Evolutionary conservation across 805 yeast species (phyloP).

Genomic region (Kregervanrija fluxuum): DNA sequence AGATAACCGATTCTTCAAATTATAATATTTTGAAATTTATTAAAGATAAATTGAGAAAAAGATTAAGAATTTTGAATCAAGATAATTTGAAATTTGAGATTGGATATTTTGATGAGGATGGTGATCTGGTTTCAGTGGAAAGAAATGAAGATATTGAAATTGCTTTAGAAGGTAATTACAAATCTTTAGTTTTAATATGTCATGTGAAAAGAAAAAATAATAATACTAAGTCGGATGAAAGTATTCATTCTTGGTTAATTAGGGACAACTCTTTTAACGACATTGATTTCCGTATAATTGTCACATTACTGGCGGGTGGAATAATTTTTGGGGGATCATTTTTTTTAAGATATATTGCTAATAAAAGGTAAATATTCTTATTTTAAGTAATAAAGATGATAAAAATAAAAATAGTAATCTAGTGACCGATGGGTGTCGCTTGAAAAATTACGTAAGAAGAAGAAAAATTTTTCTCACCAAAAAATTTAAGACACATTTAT

Average conservation of each 20-base stretch:
- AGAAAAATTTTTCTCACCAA: too few species aligned
- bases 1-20: conserved; percentile 2
- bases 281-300: not conserved
- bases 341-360: not conserved
- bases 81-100: conserved; percentile 18
- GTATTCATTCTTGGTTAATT: too few species aligned
- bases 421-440: too few species aligned
- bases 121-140: conserved; percentile 27
- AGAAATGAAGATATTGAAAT: conserved; percentile 29
- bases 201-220: not conserved
- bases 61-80: not conserved
- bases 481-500: too few species aligned
- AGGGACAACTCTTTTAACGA: not conserved
- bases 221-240: not conserved
- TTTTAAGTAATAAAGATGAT: too few species aligned
- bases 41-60: conserved; percentile 9
- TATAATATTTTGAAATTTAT: conserved; percentile 5
- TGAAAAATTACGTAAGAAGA: too few species aligned
- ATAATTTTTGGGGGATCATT: not conserved
- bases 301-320: not conserved
- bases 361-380: too few species aligned
- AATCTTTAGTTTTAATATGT: conserved; percentile 8
- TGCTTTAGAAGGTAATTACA: conserved; percentile 13
- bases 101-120: conserved; percentile 33
- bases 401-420: too few species aligned